Base-by-base conservation (phyloP, 257 asterid genomes). In the Ajuga chamaepitys region DNA sequence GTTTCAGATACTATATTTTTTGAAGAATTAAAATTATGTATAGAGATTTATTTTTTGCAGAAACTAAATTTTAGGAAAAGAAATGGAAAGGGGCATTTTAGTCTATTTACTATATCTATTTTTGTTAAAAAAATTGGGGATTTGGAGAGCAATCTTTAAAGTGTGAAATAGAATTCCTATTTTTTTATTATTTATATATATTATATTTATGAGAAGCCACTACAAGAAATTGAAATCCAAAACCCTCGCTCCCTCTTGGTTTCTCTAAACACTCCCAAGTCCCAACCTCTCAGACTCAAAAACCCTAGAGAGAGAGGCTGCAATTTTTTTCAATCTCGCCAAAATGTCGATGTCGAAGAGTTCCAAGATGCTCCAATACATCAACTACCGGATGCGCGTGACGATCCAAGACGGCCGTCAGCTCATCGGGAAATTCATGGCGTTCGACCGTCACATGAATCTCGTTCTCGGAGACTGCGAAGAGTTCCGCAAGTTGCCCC, bases 281-380 rank as follows among this genome's bases (percentile, higher is more conserved):
- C 65, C 34, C 7, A 2, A 9, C 26, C 74, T 13, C 70, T 26
- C 56, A 24, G 30, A 12, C 58, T 45, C 48, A 51, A 30, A 68
- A 76, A 74, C 94, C 81, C 81, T 69, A 56, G 20, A 26, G 40
- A 24, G 51, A 52, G 14, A 18, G 22, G 21, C 60, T 20, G 46
- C 30, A 28, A 26, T 37, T 65, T 22, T 7, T 17, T 53, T 17
- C 67, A n/a, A 54, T 38, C 72, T 40, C 14, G 79, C 68, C 14
- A 81, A 50, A 72, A 91, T 91, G 98, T 88, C 98, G 90, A 88
- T 91, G 96, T 86, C 96, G 40, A 91, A 86, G 88, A 83, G 92
- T 59, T 91, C 98, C 3, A 91, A 91, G 82, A 91, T 88, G 96
- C 95, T 91, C 6, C 96, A 91, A 10, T 86, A 86, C 85, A 91